These are phyloP conservation scores for Trichophyton schoenleinii DNA, from an alignment of 2,329 filamentous ascomycete species.

Conservation along the genomic window DNA sequence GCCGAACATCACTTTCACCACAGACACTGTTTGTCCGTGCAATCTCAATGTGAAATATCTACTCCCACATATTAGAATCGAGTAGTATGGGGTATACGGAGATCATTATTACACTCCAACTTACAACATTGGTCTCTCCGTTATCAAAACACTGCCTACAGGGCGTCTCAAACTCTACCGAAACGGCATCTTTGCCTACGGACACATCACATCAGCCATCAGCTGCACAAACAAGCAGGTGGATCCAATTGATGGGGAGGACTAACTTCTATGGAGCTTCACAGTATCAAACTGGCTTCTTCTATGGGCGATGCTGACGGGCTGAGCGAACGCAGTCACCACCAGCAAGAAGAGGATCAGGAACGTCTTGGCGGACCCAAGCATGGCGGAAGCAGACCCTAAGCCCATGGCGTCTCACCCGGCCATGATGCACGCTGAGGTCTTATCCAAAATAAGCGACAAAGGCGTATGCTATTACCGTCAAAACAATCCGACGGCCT, in stretches of 20 bases:
- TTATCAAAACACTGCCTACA: constrained; percentile 15
- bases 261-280: constrained; percentile 9
- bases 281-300: neutral
- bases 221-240: neutral
- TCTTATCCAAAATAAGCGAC: neutral
- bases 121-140: constrained; percentile 12
- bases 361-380: constrained; percentile 12
- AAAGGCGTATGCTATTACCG: neutral
- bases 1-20: constrained; percentile 16
- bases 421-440: constrained; percentile 3
- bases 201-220: neutral
- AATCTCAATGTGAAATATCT: constrained; percentile 21
- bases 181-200: constrained; percentile 15
- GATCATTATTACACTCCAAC: neutral
- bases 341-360: constrained; percentile 4
- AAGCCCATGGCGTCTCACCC: constrained; percentile 7
- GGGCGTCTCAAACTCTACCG: constrained; percentile 16
- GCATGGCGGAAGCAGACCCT: constrained; percentile 7
- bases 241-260: neutral
- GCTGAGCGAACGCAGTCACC: constrained; percentile 2
- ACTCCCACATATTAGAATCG: neutral
- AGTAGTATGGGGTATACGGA: neutral
- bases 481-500: neutral
- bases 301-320: neutral
- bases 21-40: constrained; percentile 18